These are phyloP conservation scores for Pyrenula aspistea DNA, from an alignment of 495 filamentous ascomycete genomes.

Conservation along the genomic window DNA sequence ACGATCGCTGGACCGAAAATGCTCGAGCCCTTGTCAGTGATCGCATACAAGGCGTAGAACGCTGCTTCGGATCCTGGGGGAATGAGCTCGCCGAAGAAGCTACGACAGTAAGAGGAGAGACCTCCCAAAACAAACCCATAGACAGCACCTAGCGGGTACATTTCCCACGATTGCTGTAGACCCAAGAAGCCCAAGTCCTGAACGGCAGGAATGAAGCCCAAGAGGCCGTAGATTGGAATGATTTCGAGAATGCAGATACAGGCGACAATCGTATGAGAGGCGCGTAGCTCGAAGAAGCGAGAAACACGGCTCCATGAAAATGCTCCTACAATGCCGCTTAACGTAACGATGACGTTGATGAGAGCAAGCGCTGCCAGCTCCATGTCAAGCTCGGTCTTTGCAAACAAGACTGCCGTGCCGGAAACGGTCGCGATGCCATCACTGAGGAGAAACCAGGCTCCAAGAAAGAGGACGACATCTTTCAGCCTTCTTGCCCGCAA, in stretches of 20 bases:
- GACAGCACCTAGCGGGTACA: constrained; percentile 83
- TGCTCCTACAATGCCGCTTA: constrained; percentile 72
- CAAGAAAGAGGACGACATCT: constrained; percentile 79
- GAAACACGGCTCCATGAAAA: constrained; percentile 81
- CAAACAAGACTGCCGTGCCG: constrained; percentile 89
- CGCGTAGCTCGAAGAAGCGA: constrained; percentile 46
- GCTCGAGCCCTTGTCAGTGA: constrained; percentile 93
- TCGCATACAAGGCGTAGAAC: constrained; percentile 93
- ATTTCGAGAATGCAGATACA: constrained; percentile 84
- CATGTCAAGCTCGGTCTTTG: constrained; percentile 89
- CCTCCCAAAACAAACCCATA: constrained; percentile 93
- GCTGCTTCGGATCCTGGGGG: constrained; percentile 90
- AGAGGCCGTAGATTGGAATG: constrained; percentile 81
- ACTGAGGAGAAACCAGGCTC: constrained; percentile 87
- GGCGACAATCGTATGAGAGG: constrained; percentile 79
- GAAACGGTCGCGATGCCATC: constrained; percentile 92
- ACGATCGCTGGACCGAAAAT: constrained; percentile 93
- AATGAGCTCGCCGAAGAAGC: constrained; percentile 82
- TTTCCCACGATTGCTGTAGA: constrained; percentile 88
- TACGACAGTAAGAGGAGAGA: constrained; percentile 85
- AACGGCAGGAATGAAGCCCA: constrained; percentile 81
- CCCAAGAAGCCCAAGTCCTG: constrained; percentile 63
- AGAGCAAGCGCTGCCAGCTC: constrained; percentile 74
- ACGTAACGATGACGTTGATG: constrained; percentile 83
- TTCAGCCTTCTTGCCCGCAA: constrained; percentile 66